phyloP scores from a whole-genome alignment of 495 filamentous ascomycete species.

The Echria macrotheca region DNA sequence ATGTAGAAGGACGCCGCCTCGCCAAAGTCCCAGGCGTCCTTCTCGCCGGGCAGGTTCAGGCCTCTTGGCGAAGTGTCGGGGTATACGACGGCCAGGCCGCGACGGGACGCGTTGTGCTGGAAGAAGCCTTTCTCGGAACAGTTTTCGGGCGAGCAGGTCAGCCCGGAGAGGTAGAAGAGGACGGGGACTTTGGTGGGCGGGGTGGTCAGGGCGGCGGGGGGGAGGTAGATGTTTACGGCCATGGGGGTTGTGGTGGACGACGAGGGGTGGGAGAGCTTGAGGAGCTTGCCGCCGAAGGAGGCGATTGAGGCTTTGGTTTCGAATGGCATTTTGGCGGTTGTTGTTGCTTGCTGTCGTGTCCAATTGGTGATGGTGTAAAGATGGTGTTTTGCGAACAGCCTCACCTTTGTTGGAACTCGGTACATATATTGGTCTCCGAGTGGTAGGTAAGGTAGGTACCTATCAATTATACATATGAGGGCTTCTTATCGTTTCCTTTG shows the following conservation, averaged over 20 bases:
- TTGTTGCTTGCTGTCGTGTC: background rate
- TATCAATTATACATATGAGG: background rate
- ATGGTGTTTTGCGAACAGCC: background rate
- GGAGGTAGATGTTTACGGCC: conserved; percentile 66
- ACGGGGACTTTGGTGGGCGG: conserved; percentile 63
- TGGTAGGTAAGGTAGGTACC: background rate
- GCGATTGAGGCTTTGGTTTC: conserved; percentile 83
- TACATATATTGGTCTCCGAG: too few relatives aligned
- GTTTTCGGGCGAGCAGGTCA: conserved; percentile 95
- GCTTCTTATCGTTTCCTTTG: too few relatives aligned
- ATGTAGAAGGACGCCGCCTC: conserved; percentile 91
- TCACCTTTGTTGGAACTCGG: too few relatives aligned
- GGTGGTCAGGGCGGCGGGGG: conserved; percentile 45
- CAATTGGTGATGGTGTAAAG: background rate
- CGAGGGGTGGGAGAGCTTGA: conserved; percentile 85
- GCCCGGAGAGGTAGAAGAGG: conserved; percentile 88
- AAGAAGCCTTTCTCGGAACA: conserved; percentile 96
- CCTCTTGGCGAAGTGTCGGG: conserved; percentile 93
- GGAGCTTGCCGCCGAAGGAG: conserved; percentile 90
- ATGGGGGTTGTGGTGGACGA: conserved; percentile 63
- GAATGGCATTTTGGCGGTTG: conserved; percentile 58
- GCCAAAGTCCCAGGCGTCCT: conserved; percentile 86
- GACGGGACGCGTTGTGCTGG: conserved; percentile 69
- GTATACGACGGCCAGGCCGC: conserved; percentile 82
- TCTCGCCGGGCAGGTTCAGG: conserved; percentile 69